Conservation (phyloP, 768 basidiomycete species). For the Ramaria sp. region DNA sequence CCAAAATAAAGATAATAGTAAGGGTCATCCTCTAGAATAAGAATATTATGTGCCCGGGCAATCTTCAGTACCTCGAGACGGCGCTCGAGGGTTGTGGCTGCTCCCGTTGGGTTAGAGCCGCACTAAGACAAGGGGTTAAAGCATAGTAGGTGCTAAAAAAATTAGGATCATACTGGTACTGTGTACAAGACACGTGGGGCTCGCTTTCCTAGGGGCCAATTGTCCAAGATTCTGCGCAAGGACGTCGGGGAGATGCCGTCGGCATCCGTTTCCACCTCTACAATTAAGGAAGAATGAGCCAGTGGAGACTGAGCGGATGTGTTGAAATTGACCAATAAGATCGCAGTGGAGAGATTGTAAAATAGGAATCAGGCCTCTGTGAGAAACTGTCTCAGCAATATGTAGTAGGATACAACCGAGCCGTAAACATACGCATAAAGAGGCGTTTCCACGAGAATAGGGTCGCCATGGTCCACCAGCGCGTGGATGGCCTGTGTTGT, state of each 20-base stretch:
- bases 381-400: neutral
- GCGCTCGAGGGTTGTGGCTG: slow-evolving; percentile 60
- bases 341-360: slow-evolving; percentile 47
- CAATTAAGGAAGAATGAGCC: neutral
- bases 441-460: slow-evolving; percentile 73
- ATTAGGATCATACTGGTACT: slow-evolving; percentile 43
- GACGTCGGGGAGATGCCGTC: slow-evolving; percentile 53
- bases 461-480: slow-evolving; percentile 69
- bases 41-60: slow-evolving; percentile 59
- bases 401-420: slow-evolving; percentile 32
- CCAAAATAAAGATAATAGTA: slow-evolving; percentile 65
- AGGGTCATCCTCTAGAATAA: slow-evolving; percentile 86
- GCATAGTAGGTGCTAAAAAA: slow-evolving; percentile 5
- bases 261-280: slow-evolving; percentile 72
- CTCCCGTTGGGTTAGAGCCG: slow-evolving; percentile 82
- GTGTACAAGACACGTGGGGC: slow-evolving; percentile 78
- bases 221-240: slow-evolving; percentile 54
- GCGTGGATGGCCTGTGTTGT: slow-evolving; percentile 50
- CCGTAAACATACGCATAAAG: slow-evolving; percentile 27
- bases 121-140: slow-evolving; percentile 31
- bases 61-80: slow-evolving; percentile 63
- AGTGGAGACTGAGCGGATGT: slow-evolving; percentile 7
- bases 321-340: slow-evolving; percentile 37
- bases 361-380: slow-evolving; percentile 57
- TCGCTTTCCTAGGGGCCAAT: slow-evolving; percentile 62